Conservation (phyloP, 805 yeast genomes). For the Wickerhamomyces silvicola region DNA sequence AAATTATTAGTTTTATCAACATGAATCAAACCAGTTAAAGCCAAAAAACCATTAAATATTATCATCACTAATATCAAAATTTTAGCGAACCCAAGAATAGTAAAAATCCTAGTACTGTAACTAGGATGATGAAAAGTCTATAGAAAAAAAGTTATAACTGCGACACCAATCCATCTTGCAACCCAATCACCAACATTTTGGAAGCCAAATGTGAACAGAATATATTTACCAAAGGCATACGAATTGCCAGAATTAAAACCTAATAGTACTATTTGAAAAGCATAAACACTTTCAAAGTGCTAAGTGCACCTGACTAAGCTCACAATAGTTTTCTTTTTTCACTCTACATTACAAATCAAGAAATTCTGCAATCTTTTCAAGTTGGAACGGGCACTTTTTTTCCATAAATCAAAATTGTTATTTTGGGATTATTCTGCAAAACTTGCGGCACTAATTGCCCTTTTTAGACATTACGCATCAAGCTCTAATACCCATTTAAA, state of each 20-base stretch:
- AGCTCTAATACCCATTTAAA: too few relatives aligned
- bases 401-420: too few relatives aligned
- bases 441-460: too few relatives aligned
- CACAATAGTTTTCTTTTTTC: too few relatives aligned
- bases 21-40: constrained; percentile 27
- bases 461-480: too few relatives aligned
- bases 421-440: too few relatives aligned
- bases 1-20: constrained; percentile 28
- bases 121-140: constrained; percentile 41
- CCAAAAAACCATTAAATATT: constrained; percentile 40
- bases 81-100: constrained; percentile 48
- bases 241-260: constrained; percentile 60
- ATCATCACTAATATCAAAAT: constrained; percentile 43
- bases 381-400: too few relatives aligned
- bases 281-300: constrained; percentile 41
- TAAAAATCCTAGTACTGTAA: constrained; percentile 45
- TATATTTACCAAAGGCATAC: constrained; percentile 58
- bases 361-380: too few relatives aligned
- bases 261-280: constrained; percentile 48
- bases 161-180: constrained; percentile 44
- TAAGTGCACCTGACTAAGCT: too few relatives aligned
- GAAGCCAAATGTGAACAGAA: constrained; percentile 37
- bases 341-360: too few relatives aligned
- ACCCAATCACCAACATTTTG: constrained; percentile 27
- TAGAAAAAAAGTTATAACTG: constrained; percentile 36